Evolutionary conservation across 805 yeast species (phyloP).

Genomic region (Saccharomycopsis sp.): DNA sequence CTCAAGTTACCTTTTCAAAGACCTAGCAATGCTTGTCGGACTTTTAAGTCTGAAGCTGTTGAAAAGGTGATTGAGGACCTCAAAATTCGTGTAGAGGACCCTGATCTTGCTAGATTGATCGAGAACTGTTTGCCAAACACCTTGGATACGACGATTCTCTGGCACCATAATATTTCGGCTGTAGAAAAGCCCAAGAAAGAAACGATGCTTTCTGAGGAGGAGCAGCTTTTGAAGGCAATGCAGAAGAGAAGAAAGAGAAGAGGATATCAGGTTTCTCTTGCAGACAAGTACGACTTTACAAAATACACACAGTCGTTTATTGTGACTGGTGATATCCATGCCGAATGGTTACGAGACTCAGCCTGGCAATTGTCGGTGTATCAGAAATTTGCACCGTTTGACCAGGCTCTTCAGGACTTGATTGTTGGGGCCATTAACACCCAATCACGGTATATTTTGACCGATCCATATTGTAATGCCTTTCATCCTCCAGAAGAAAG

Average conservation of each 20-base stretch:
- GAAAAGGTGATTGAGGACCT: conserved; percentile 54
- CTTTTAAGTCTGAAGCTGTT: conserved; percentile 56
- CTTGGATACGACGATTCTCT: conserved; percentile 76
- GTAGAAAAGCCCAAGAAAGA: background rate
- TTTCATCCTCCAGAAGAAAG: conserved; percentile 71
- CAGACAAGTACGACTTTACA: conserved; percentile 1
- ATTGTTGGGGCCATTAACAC: conserved; percentile 75
- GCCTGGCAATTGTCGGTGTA: conserved; percentile 78
- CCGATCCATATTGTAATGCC: conserved; percentile 82
- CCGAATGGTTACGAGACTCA: conserved; percentile 88
- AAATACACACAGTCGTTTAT: conserved; percentile 57
- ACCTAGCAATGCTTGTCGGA: conserved; percentile 66
- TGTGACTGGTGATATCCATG: conserved; percentile 89
- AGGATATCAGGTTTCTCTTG: background rate
- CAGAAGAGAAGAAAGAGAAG: background rate
- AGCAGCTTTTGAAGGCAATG: background rate
- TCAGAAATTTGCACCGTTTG: conserved; percentile 51
- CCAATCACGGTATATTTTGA: conserved; percentile 57
- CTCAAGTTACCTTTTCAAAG: conserved; percentile 64
- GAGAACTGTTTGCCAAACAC: conserved; percentile 87
- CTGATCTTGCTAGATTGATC: conserved; percentile 65
- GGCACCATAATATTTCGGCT: conserved; percentile 40
- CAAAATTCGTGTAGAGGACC: conserved; percentile 42
- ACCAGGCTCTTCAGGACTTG: conserved; percentile 42
- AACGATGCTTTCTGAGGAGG: background rate